These are phyloP conservation scores for Eucalyptus camaldulensis DNA, from an alignment of 345 rosid species.

Conservation along the genomic window DNA sequence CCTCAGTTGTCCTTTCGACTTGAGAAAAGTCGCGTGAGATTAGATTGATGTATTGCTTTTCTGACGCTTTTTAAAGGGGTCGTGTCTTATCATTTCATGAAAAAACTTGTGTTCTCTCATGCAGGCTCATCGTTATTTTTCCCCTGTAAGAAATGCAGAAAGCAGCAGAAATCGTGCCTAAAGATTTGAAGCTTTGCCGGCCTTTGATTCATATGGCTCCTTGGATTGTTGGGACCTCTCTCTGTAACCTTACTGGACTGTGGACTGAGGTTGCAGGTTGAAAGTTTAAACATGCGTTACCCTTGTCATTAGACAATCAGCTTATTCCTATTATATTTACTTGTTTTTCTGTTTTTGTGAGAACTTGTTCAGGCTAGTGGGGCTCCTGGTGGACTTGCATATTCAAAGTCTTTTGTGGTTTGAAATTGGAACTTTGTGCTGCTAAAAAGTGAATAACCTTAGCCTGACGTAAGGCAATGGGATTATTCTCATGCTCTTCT, in stretches of 20 bases:
- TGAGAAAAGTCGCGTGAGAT: neutral
- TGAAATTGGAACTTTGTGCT: neutral
- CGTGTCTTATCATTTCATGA: neutral
- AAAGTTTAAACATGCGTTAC: neutral
- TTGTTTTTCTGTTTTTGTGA: neutral
- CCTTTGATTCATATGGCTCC: neutral
- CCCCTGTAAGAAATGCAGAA: conserved; percentile 80
- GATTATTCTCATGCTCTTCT: neutral
- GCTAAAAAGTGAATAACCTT: neutral
- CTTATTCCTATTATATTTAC: neutral
- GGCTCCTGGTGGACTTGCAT: neutral
- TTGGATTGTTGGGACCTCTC: neutral
- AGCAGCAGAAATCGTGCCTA: conserved; percentile 58
- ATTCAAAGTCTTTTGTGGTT: neutral
- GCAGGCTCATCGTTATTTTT: conserved; percentile 92
- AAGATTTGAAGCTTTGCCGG: neutral
- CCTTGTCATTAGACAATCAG: neutral
- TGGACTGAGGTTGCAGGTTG: neutral
- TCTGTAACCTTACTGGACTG: neutral
- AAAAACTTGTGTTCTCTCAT: neutral
- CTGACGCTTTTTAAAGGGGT: neutral
- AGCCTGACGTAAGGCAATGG: neutral
- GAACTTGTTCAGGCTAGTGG: neutral
- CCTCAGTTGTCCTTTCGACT: neutral
- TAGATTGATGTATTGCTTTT: neutral